phyloP scores from a whole-genome alignment of 2,329 filamentous ascomycete genomes.

The Hymenoscyphus scutula region DNA sequence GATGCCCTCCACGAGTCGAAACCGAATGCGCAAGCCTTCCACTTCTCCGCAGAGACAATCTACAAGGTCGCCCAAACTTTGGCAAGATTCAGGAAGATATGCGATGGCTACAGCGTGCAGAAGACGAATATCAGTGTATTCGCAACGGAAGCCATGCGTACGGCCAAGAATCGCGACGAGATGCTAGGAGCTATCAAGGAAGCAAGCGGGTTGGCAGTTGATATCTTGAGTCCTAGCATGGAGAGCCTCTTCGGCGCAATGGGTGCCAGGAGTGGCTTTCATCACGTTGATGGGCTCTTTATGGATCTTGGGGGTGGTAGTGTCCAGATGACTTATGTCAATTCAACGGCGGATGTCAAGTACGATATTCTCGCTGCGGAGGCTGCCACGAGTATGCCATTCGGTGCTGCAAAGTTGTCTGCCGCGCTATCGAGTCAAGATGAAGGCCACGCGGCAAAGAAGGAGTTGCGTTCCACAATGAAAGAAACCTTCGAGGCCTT shows the following conservation, averaged over 20 bases:
- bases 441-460: slow-evolving; percentile 44
- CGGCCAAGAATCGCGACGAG: slow-evolving; percentile 68
- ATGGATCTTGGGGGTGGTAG: slow-evolving; percentile 81
- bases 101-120: slow-evolving; percentile 66
- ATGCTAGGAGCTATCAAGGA: slow-evolving; percentile 65
- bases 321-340: slow-evolving; percentile 63
- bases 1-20: slow-evolving; percentile 65
- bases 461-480: slow-evolving; percentile 53
- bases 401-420: slow-evolving; percentile 58
- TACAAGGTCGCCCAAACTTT: slow-evolving; percentile 63
- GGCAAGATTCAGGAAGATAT: slow-evolving; percentile 68
- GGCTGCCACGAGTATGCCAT: slow-evolving; percentile 57
- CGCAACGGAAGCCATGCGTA: slow-evolving; percentile 86
- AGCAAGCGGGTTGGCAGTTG: slow-evolving; percentile 65
- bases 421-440: slow-evolving; percentile 45
- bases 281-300: slow-evolving; percentile 70
- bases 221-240: slow-evolving; percentile 72
- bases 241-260: slow-evolving; percentile 82
- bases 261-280: slow-evolving; percentile 75
- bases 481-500: slow-evolving; percentile 57
- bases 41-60: slow-evolving; percentile 58
- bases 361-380: slow-evolving; percentile 55
- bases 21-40: slow-evolving; percentile 33
- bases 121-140: slow-evolving; percentile 67
- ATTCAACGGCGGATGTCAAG: slow-evolving; percentile 41